phyloP scores from a whole-genome alignment of 352 stramenopile species.

The Phytophthora quininea region DNA sequence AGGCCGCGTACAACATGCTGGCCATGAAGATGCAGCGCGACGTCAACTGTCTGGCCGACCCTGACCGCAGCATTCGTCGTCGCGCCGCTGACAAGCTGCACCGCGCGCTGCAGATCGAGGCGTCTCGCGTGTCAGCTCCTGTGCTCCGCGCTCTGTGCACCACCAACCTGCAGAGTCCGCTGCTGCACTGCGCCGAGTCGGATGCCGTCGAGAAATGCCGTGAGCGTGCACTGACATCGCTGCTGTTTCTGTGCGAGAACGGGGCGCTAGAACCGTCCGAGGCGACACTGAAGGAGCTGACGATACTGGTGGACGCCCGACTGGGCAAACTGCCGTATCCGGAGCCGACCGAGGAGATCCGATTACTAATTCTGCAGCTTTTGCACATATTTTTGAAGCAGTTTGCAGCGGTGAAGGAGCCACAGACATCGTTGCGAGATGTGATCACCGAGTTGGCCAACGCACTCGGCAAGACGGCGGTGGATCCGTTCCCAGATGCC shows the following conservation, averaged over 20 bases:
- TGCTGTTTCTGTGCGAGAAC: slow-evolving; percentile 63
- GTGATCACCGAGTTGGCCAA: slow-evolving; percentile 75
- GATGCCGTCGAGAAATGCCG: slow-evolving; percentile 83
- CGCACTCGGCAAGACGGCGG: slow-evolving; percentile 67
- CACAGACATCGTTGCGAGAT: slow-evolving; percentile 42
- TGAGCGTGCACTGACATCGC: slow-evolving; percentile 64
- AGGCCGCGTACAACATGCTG: slow-evolving; percentile 60
- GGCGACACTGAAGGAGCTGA: slow-evolving; percentile 50
- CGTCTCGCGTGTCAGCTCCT: slow-evolving; percentile 27
- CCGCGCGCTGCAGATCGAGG: slow-evolving; percentile 55
- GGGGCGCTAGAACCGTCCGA: slow-evolving; percentile 50
- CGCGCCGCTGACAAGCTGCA: slow-evolving; percentile 78
- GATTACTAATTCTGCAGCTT: slow-evolving; percentile 71
- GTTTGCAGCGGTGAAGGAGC: slow-evolving; percentile 26
- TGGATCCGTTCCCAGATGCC: slow-evolving; percentile 82
- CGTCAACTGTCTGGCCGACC: slow-evolving; percentile 79
- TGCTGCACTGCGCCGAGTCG: slow-evolving; percentile 52
- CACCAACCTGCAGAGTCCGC: slow-evolving; percentile 48
- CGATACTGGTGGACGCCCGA: slow-evolving; percentile 52
- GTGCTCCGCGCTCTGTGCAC: slow-evolving; percentile 55
- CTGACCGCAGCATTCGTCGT: slow-evolving; percentile 72
- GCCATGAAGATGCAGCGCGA: slow-evolving; percentile 86
- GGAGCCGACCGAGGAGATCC: slow-evolving; percentile 85
- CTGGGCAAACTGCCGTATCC: slow-evolving; percentile 79
- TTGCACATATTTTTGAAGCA: slow-evolving; percentile 61